Conservation (phyloP, 306 rosid genomes). For the Lotus japonicus region DNA sequence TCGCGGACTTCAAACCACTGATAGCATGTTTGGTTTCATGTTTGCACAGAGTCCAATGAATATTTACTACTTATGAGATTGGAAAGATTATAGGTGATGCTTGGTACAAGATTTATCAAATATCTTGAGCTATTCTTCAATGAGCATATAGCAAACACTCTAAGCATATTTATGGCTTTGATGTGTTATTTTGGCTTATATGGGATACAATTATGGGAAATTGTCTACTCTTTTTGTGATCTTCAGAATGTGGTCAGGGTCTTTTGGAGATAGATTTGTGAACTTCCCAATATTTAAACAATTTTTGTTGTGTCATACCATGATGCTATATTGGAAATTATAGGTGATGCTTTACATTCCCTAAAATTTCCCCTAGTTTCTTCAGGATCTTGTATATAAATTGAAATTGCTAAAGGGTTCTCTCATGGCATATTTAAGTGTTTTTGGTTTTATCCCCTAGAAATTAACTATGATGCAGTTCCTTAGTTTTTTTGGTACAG, state of each 20-base stretch:
- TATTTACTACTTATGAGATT: too few species aligned
- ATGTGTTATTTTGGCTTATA: too few species aligned
- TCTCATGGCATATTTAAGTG: neutral
- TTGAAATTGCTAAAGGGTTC: neutral
- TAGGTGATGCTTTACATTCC: neutral
- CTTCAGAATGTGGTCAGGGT: neutral
- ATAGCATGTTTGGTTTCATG: neutral
- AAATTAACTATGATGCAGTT: too few species aligned
- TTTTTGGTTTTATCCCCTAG: too few species aligned
- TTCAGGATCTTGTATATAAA: neutral
- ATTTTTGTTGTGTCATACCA: neutral
- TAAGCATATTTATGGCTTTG: too few species aligned
- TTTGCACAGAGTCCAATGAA: too few species aligned
- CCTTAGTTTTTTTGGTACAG: too few species aligned
- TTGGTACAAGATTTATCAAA: too few species aligned
- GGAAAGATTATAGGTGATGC: too few species aligned
- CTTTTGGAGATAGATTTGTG: neutral
- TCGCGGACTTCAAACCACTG: slow-evolving; percentile 22
- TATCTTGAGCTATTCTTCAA: too few species aligned
- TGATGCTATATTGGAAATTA: neutral
- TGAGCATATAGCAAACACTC: too few species aligned
- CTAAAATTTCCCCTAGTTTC: neutral
- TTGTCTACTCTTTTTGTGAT: neutral
- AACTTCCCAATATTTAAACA: neutral
- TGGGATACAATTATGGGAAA: neutral